Percentiles rank a stretch among this genome's conserved stretches.
Conservation (phyloP, 371 early-diverging fungal genomes). For the Syncephalastrum racemosum region DNA sequence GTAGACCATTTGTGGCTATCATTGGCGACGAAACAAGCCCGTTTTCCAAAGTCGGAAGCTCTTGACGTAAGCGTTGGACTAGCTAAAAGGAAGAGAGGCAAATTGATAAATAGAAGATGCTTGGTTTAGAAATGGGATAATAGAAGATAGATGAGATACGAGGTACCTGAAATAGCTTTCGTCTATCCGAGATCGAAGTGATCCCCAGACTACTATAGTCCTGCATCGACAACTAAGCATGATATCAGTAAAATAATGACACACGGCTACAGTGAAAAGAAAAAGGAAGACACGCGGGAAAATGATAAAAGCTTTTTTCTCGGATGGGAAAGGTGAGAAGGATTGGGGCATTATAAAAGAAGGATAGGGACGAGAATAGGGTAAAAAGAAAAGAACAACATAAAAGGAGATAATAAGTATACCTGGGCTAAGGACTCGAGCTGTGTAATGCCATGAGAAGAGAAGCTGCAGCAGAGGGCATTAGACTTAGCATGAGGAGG, state of each 20-base stretch:
- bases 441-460: slow-evolving; percentile 63
- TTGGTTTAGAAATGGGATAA: too few species aligned
- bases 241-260: slow-evolving; percentile 2
- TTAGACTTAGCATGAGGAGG: slow-evolving; percentile 1
- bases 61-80: slow-evolving; percentile 30
- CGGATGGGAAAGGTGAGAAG: not conserved
- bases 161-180: slow-evolving; percentile 58
- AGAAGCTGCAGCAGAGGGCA: slow-evolving; percentile 38
- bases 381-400: not conserved
- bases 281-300: not conserved
- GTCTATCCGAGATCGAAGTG: slow-evolving; percentile 74
- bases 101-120: too few species aligned
- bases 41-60: slow-evolving; percentile 30
- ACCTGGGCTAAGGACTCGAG: slow-evolving; percentile 61
- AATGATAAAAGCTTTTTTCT: too few species aligned
- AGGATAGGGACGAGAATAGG: not conserved
- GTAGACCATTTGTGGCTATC: not conserved
- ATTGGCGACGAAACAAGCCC: slow-evolving; percentile 26
- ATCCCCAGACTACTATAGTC: slow-evolving; percentile 82
- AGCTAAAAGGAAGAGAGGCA: slow-evolving; percentile 16
- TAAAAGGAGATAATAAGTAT: slow-evolving; percentile 6
- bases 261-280: not conserved
- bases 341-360: not conserved
- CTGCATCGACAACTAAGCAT: slow-evolving; percentile 71
- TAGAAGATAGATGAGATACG: too few species aligned